Base-by-base conservation (phyloP, 805 yeast genomes). In the Scheffersomyces stipitis region DNA sequence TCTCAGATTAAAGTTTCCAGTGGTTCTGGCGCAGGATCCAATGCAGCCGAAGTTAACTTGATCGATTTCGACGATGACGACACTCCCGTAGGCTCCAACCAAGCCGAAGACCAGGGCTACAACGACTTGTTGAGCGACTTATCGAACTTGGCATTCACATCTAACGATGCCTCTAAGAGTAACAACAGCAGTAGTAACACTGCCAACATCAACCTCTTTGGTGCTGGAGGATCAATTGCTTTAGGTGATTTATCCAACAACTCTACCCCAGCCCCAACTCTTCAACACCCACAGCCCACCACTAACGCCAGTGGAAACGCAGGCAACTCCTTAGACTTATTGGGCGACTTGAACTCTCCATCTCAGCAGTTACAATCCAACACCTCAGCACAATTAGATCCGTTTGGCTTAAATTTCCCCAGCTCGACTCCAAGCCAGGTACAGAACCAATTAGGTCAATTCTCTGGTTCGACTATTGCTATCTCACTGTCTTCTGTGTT, bases 111-210 rank as follows among this genome's bases (percentile, higher is more conserved):
- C 54, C 54, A 64, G 58, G 56, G 73, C 49, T 82, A 62, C 35
- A 78, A 79, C 36, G 96, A 89, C 56, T 70, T 90, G 44, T 69
- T 89, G 41, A 81, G 86, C 34, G 93, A 83, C 46, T 66, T 86
- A 48, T 74, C 81, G 20, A 75, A 81, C 32, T 69, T 86, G 41
- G 75, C 86, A 2, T 75, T 83, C 42, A 63, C 69, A 34, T 62
- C 70, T 18, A 45, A 56, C 37, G 51, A 69, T 30, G 36, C 35
- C 12, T n/a, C 42, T 15, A 35, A 18, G 14, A 15, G 40, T 5
- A 26, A 31, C 36, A 33, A 42, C 36, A 33, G 40, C 44, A 14
- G 26, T 14, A n/a, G 40, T 26, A 39, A 30, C 26, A 39, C 48
- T 3, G 33, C 36, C 26, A 39, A 41, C 12, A 45, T 37, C 26